phyloP scores from a whole-genome alignment of 148 eudicot species.

The Camellia lanceoleosa region DNA sequence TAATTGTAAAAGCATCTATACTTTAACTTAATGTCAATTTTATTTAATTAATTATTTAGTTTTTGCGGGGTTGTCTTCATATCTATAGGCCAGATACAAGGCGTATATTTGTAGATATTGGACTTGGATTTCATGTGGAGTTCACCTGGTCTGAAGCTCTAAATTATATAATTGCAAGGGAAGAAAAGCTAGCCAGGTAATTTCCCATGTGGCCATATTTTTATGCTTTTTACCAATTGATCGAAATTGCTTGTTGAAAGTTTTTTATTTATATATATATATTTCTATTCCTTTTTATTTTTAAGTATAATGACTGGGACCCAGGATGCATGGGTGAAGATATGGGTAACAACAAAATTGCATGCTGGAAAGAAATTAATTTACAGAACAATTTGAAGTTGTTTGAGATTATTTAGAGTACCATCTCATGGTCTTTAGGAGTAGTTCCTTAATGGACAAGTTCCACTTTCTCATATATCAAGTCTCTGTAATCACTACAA shows the following conservation, averaged over 20 bases:
- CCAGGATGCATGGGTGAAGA: background rate
- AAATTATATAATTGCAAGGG: slow-evolving; percentile 59
- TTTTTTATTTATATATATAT: background rate
- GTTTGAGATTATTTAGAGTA: background rate
- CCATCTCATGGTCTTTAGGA: background rate
- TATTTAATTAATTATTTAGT: background rate
- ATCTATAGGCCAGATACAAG: slow-evolving; percentile 75
- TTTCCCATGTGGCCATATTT: background rate
- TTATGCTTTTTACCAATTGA: background rate
- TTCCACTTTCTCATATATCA: background rate
- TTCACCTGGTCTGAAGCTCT: slow-evolving; percentile 95
- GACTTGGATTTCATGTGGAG: slow-evolving; percentile 91
- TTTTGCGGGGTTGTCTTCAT: background rate
- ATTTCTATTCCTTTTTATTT: background rate
- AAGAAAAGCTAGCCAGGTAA: slow-evolving; percentile 77
- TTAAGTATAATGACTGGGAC: background rate
- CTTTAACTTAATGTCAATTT: background rate
- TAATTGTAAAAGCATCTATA: background rate
- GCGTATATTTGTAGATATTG: slow-evolving; percentile 83
- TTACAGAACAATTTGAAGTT: background rate
- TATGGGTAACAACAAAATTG: background rate
- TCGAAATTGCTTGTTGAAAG: background rate
- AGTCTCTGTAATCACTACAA: background rate
- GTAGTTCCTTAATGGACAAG: background rate
- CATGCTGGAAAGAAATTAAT: background rate